Evolutionary conservation across 257 asterid species (phyloP).

Genomic region (Catharanthus roseus): DNA sequence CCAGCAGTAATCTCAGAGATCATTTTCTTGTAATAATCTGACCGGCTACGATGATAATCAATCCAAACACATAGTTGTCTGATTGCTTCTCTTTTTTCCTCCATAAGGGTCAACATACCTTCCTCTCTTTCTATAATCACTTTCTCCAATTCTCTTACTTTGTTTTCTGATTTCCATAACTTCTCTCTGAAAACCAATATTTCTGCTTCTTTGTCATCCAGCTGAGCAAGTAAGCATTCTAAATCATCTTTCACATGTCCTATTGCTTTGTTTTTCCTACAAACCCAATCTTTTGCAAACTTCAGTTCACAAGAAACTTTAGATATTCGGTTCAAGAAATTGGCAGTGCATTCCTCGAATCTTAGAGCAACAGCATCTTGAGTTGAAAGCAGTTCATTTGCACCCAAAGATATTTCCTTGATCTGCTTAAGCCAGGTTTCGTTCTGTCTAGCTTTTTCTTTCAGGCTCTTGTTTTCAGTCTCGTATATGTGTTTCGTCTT

Average conservation of each 20-base stretch:
- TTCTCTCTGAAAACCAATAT: conserved; percentile 52
- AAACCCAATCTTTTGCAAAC: conserved; percentile 59
- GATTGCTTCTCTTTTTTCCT: conserved; percentile 88
- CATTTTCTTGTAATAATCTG: conserved; percentile 64
- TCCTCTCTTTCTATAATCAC: conserved; percentile 54
- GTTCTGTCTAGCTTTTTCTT: conserved; percentile 16
- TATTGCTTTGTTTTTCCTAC: conserved; percentile 49
- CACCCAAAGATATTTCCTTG: conserved; percentile 43
- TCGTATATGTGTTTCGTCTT: conserved; percentile 36
- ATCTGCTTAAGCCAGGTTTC: conserved; percentile 28
- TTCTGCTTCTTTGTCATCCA: conserved; percentile 68
- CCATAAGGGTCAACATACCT: conserved; percentile 46
- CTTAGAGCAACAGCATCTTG: conserved; percentile 46
- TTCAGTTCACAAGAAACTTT: conserved; percentile 61
- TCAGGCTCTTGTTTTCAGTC: conserved; percentile 41
- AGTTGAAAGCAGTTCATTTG: conserved; percentile 43
- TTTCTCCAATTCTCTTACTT: conserved; percentile 64
- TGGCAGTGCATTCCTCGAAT: conserved; percentile 51
- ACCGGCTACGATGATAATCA: conserved; percentile 68
- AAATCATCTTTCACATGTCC: conserved; percentile 39
- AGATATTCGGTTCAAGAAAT: conserved; percentile 60
- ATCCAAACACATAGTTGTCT: conserved; percentile 89
- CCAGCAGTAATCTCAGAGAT: conserved; percentile 33
- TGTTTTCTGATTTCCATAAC: conserved; percentile 59
- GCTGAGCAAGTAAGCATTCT: conserved; percentile 46